Conservation (phyloP, 306 rosid species). For the Psophocarpus tetragonolobus region DNA sequence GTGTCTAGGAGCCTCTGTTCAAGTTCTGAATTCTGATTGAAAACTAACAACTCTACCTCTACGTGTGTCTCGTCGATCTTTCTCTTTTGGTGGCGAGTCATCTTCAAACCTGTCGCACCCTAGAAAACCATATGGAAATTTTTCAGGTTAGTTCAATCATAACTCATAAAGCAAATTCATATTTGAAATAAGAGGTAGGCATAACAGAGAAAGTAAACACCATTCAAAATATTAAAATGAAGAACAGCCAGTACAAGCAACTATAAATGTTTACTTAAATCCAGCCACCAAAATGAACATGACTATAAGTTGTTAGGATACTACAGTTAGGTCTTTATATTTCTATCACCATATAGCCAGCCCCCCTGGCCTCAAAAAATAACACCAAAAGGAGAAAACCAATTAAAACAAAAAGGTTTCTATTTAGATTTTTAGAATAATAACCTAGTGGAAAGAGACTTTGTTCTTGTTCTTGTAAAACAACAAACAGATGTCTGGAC, state of each 20-base stretch:
- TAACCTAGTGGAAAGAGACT: background rate
- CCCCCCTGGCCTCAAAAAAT: too few relatives aligned
- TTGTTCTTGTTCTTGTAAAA: background rate
- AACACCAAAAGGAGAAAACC: conserved; percentile 12
- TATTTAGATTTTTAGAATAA: background rate
- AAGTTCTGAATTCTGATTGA: background rate
- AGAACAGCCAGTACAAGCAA: background rate
- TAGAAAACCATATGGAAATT: conserved; percentile 41
- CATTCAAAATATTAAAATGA: conserved; percentile 2
- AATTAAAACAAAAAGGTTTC: background rate
- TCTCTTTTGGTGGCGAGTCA: conserved; percentile 99
- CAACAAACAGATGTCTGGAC: background rate
- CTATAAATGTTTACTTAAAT: background rate
- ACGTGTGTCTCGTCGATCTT: conserved; percentile 98
- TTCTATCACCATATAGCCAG: background rate
- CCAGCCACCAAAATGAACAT: conserved; percentile 9
- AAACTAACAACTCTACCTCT: conserved; percentile 64
- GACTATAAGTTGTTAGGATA: background rate
- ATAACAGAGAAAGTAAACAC: conserved; percentile 12
- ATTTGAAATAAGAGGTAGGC: background rate
- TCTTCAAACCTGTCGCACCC: conserved; percentile 91
- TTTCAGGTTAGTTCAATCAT: conserved; percentile 31
- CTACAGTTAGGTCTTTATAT: background rate
- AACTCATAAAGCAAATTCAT: background rate
- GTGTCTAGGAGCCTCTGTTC: background rate